phyloP scores from a whole-genome alignment of 768 basidiomycete genomes.

The Mycena sanguinolenta region DNA sequence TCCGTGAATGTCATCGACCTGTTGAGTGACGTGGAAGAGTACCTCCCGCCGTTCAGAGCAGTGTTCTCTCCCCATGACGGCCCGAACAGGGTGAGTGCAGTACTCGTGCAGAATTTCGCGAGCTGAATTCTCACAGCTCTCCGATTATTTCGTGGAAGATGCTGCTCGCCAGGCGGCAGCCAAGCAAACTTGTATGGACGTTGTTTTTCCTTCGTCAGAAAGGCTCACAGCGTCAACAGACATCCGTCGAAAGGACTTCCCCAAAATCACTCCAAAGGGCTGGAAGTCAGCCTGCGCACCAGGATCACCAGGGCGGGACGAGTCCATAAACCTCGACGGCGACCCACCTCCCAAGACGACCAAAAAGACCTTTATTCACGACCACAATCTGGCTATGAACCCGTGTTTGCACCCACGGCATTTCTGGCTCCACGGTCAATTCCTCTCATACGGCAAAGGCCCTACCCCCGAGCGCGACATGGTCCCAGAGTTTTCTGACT shows the following conservation, averaged over 20 bases:
- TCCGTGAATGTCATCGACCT: conserved; percentile 50
- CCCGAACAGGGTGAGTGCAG: conserved; percentile 49
- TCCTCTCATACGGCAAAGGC: conserved; percentile 61
- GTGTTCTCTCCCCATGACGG: conserved; percentile 61
- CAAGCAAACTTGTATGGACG: conserved; percentile 33
- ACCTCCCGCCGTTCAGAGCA: conserved; percentile 60
- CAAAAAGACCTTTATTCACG: conserved; percentile 63
- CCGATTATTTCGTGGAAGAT: conserved; percentile 41
- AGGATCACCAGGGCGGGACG: conserved; percentile 52
- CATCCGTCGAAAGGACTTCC: conserved; percentile 47
- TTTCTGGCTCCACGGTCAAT: conserved; percentile 65
- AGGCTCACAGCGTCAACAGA: conserved; percentile 36
- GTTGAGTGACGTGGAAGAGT: conserved; percentile 53
- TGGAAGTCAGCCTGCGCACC: conserved; percentile 59
- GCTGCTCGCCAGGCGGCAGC: conserved; percentile 40
- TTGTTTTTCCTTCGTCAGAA: background rate
- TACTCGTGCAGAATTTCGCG: too few species aligned
- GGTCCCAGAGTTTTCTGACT: conserved; percentile 68
- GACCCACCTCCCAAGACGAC: conserved; percentile 47
- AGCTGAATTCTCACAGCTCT: conserved; percentile 19
- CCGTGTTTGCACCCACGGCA: conserved; percentile 61
- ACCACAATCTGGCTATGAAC: conserved; percentile 63
- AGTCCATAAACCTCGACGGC: conserved; percentile 49
- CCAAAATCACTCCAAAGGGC: conserved; percentile 46
- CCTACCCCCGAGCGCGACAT: conserved; percentile 57